Conservation (phyloP, 441 rosid genomes). For the Biscutella laevigata region DNA sequence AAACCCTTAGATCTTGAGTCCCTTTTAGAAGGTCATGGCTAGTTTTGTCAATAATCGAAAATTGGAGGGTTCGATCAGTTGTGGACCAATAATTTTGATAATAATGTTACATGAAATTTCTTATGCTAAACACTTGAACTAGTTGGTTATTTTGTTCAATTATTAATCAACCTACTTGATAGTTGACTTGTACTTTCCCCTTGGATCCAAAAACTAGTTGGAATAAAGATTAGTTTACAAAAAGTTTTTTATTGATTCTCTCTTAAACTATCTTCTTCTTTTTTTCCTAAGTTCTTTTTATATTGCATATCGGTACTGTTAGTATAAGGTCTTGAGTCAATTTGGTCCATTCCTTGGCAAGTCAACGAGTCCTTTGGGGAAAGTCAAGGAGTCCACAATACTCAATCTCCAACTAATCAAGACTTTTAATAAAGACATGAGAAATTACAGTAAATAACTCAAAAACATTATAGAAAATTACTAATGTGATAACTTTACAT, state of each 20-base stretch:
- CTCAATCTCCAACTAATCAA: neutral
- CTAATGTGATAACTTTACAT: neutral
- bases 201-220: constrained; percentile 23
- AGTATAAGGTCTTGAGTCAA: constrained; percentile 14
- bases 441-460: neutral
- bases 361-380: constrained; percentile 1
- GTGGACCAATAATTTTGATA: neutral
- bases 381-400: neutral
- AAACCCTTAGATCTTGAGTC: neutral
- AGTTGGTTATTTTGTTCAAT: constrained; percentile 10
- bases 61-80: neutral
- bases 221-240: neutral
- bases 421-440: neutral
- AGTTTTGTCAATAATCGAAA: constrained; percentile 8
- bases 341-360: constrained; percentile 8
- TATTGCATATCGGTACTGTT: constrained; percentile 12
- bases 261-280: neutral
- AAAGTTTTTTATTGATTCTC: neutral
- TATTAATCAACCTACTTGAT: neutral
- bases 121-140: neutral
- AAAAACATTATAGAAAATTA: constrained; percentile 2
- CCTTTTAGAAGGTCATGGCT: neutral
- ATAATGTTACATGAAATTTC: neutral
- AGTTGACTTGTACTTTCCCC: constrained; percentile 5
- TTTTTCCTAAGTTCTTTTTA: neutral